A percentile compares a stretch with the other conserved stretches of the same genome.
phyloP scores from a whole-genome alignment of 768 basidiomycete genomes.

The Xerocomellus dryophilus region DNA sequence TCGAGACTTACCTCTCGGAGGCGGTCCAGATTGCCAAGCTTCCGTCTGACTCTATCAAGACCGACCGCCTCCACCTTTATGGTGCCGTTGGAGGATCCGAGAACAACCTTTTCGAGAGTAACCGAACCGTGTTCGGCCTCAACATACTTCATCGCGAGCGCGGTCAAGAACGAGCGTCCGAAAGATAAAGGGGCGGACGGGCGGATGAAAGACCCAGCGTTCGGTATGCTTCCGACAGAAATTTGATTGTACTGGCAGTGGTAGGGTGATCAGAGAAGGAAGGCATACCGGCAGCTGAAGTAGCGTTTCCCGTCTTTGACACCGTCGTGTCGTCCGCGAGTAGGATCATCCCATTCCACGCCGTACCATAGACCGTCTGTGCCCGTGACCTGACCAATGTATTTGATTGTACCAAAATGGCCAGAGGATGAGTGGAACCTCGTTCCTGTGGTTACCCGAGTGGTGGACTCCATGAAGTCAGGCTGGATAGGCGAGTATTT shows the following conservation, averaged over 20 bases:
- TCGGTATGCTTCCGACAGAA: constrained; percentile 44
- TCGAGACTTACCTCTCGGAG: constrained; percentile 83
- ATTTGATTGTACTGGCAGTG: constrained; percentile 7
- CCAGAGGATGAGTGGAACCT: constrained; percentile 51
- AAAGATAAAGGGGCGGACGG: constrained; percentile 53
- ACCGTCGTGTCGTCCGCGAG: constrained; percentile 86
- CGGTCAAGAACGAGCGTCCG: constrained; percentile 71
- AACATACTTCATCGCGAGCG: constrained; percentile 75
- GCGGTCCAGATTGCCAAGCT: constrained; percentile 60
- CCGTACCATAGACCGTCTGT: constrained; percentile 83
- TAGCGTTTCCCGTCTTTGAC: constrained; percentile 72
- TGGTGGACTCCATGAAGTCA: constrained; percentile 9
- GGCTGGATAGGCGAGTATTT: constrained; percentile 3
- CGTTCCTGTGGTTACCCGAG: constrained; percentile 41
- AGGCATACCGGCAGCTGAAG: constrained; percentile 68
- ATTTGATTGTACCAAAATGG: constrained; percentile 67
- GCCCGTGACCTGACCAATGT: constrained; percentile 58
- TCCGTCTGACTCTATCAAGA: constrained; percentile 72
- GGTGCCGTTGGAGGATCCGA: constrained; percentile 79
- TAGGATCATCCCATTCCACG: constrained; percentile 92
- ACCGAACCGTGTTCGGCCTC: constrained; percentile 53
- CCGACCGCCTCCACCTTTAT: constrained; percentile 87
- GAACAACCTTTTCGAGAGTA: constrained; percentile 57
- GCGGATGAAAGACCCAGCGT: constrained; percentile 79
- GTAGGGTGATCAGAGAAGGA: constrained; percentile 10